phyloP scores from a whole-genome alignment of 768 basidiomycete genomes.

The Russula lepida region DNA sequence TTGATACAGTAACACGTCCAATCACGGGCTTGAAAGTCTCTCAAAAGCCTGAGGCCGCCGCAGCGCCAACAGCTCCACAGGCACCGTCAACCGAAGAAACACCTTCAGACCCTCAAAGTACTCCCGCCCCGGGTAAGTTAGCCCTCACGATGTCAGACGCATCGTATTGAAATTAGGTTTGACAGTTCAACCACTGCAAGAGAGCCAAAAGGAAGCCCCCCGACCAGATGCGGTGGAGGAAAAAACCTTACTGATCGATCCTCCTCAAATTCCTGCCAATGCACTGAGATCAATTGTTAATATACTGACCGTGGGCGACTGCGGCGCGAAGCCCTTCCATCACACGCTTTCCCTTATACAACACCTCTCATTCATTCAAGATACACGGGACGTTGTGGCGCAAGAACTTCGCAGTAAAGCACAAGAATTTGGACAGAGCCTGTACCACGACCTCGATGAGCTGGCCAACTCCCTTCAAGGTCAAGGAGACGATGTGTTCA shows the following conservation, averaged over 20 bases:
- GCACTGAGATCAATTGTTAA: constrained; percentile 92
- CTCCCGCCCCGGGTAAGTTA: constrained; percentile 10
- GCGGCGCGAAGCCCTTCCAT: constrained; percentile 93
- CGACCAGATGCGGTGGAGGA: constrained; percentile 27
- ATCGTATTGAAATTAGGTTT: background rate
- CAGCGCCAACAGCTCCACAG: background rate
- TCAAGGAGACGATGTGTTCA: constrained; percentile 45
- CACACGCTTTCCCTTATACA: constrained; percentile 88
- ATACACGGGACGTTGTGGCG: constrained; percentile 82
- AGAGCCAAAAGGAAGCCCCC: constrained; percentile 17
- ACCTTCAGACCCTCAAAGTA: constrained; percentile 12
- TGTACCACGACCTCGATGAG: constrained; percentile 71
- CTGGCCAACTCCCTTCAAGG: constrained; percentile 56
- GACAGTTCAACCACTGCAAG: constrained; percentile 24
- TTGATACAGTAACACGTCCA: constrained; percentile 84
- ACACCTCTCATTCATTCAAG: constrained; percentile 81
- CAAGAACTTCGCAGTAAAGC: constrained; percentile 81
- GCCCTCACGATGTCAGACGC: background rate
- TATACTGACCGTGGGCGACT: constrained; percentile 95
- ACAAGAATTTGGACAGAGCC: constrained; percentile 73
- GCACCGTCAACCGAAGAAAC: constrained; percentile 6
- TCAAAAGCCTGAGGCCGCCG: constrained; percentile 27
- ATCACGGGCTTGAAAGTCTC: constrained; percentile 55
- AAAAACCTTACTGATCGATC: constrained; percentile 51
- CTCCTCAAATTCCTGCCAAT: constrained; percentile 77